Percentiles rank a stretch among this genome's conserved stretches.
Conservation (phyloP, 2,329 filamentous ascomycete genomes). For the Neophaeococcomyces aloes region DNA sequence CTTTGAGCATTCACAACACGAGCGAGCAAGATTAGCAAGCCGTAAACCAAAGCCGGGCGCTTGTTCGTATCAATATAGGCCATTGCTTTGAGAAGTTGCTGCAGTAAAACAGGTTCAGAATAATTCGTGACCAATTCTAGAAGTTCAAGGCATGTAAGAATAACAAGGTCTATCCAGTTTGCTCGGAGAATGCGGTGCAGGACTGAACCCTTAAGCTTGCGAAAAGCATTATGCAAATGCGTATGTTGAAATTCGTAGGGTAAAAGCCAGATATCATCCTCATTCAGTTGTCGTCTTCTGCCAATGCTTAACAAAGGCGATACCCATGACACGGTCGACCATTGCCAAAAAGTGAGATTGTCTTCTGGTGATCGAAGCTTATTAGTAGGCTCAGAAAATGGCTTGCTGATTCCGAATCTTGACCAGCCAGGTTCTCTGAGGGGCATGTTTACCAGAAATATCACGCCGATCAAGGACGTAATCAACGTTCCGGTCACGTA, state of each 20-base stretch:
- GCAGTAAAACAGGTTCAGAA: conserved; percentile 58
- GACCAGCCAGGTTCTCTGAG: conserved; percentile 50
- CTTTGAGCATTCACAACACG: conserved; percentile 55
- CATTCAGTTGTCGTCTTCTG: conserved; percentile 54
- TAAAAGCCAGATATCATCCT: conserved; percentile 72
- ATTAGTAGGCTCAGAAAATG: conserved; percentile 46
- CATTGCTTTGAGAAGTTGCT: conserved; percentile 59
- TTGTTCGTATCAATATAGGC: conserved; percentile 41
- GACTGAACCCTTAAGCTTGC: conserved; percentile 61
- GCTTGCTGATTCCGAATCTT: conserved; percentile 47
- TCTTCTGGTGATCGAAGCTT: conserved; percentile 68
- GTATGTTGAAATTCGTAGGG: conserved; percentile 73
- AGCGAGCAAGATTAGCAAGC: conserved; percentile 49
- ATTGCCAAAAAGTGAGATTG: conserved; percentile 67
- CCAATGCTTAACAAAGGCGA: conserved; percentile 59
- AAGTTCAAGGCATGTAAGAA: conserved; percentile 55
- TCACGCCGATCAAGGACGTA: conserved; percentile 30
- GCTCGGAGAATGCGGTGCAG: conserved; percentile 58
- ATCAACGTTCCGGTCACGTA: conserved; percentile 7
- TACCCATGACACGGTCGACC: conserved; percentile 79
- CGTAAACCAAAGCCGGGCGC: conserved; percentile 54
- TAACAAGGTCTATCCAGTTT: conserved; percentile 67
- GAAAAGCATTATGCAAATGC: conserved; percentile 62
- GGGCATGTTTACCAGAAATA: conserved; percentile 57
- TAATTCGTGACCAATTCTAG: conserved; percentile 51